Evolutionary conservation across 192 early-diverging fungal genomes (phyloP), one percentile per base, ranked within the genome.

Genomic region (Physocladia obscura): DNA sequence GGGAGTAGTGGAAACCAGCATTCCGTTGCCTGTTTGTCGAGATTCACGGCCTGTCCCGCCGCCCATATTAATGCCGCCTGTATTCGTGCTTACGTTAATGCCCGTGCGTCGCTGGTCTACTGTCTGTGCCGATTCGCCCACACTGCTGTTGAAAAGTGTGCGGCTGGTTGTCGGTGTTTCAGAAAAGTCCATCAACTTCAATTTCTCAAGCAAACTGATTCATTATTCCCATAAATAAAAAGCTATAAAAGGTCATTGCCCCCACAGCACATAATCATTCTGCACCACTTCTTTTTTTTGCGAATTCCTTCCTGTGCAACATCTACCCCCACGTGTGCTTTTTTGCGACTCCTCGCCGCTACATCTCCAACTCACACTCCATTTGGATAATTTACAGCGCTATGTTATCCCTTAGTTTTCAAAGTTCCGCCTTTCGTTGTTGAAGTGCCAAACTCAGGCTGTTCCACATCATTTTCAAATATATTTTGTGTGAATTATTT

Each of bases 261-360:
- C 36, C 57, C 34, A 15, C 36, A 48, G 40, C 61, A 62, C 36
- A 21, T 6, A 21, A 62, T 26, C 61, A 27, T 17, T 8, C n/a
- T 32, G 8, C 21, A 62, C 61, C 61, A 62, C 61, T 48, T 39
- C 27, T 48, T 40, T 6, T 40, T 17, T 30, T 35, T 32, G 22
- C 65, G 32, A 49, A 68, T 56, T 39, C 65, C 50, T 44, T 52
- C 65, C 49, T 52, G 36, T 8, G 37, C 38, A 15, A 40, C 8
- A 40, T 48, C 48, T 11, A n/a, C 57, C 51, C 24, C 11, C 34
- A n/a, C 51, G n/a, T 5, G 29, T 13, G 15, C 8, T 24, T 26
- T 26, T 34, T 11, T 4, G 24, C 30, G 4, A 4, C 29, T 4
- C 61, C 40, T 48, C 5, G n/a, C 24, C 5, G 31, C 44, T 21